Evolutionary conservation across 305 asterid genomes (phyloP).

Genomic region (Fraxinus velutina): DNA sequence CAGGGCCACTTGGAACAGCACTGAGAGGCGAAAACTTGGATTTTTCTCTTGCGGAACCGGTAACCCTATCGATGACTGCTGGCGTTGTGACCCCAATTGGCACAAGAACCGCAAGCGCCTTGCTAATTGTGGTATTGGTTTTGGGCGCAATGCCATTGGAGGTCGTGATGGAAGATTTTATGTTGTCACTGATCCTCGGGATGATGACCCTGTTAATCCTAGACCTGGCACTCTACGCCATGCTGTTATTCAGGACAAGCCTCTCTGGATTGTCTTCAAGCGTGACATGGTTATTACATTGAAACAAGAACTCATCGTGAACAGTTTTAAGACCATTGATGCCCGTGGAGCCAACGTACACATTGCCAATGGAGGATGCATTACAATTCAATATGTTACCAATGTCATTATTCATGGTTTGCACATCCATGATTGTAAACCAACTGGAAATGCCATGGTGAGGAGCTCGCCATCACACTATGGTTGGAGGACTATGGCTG

Average conservation of each 20-base stretch:
- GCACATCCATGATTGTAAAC: constrained; percentile 79
- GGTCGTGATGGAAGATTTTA: constrained; percentile 84
- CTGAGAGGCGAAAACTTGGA: constrained; percentile 79
- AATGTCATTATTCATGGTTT: constrained; percentile 80
- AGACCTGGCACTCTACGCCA: constrained; percentile 80
- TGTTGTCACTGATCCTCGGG: constrained; percentile 65
- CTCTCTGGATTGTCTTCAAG: constrained; percentile 86
- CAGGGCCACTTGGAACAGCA: constrained; percentile 73
- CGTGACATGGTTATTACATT: constrained; percentile 78
- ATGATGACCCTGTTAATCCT: constrained; percentile 79
- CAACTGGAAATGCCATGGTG: constrained; percentile 87
- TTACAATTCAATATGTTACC: constrained; percentile 73
- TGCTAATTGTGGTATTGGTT: constrained; percentile 84
- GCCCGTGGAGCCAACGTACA: constrained; percentile 83
- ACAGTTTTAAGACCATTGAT: constrained; percentile 86
- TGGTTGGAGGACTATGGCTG: constrained; percentile 94
- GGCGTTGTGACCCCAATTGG: constrained; percentile 88
- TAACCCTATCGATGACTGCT: constrained; percentile 87
- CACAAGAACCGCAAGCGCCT: constrained; percentile 76
- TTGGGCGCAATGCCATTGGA: constrained; percentile 86
- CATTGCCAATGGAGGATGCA: constrained; percentile 78
- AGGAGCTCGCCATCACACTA: constrained; percentile 81
- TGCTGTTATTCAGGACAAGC: constrained; percentile 79
- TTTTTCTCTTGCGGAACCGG: constrained; percentile 86
- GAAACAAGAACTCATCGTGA: constrained; percentile 83